Percentiles rank a stretch among this genome's conserved stretches.
phyloP scores from a whole-genome alignment of 2,329 filamentous ascomycete species.

The Scleromitrula shiraiana region DNA sequence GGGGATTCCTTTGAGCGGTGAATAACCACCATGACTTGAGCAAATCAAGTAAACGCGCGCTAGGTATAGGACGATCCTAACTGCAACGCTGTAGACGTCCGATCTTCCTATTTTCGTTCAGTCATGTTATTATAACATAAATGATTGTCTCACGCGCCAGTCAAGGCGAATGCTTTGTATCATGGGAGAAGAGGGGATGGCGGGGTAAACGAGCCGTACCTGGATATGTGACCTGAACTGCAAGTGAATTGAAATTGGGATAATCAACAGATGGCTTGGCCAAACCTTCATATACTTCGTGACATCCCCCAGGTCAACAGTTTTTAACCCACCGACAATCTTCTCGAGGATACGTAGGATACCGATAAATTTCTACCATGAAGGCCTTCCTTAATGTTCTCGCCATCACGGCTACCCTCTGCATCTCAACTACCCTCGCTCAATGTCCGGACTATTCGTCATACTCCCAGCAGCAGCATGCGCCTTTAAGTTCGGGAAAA shows the following conservation, averaged over 20 bases:
- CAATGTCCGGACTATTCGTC: conserved; percentile 57
- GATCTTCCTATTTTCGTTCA: neutral
- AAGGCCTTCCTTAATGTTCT: neutral
- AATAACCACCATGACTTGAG: too few relatives aligned
- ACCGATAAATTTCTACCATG: neutral
- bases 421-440: conserved; percentile 5
- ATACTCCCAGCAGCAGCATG: conserved; percentile 52
- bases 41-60: too few relatives aligned
- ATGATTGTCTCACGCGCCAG: conserved; percentile 8
- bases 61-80: too few relatives aligned
- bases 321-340: too few relatives aligned
- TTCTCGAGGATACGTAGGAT: neutral
- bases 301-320: neutral
- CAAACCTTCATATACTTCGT: too few relatives aligned
- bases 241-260: conserved; percentile 3
- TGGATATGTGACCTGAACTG: neutral
- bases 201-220: conserved; percentile 4
- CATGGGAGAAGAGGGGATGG: conserved; percentile 1
- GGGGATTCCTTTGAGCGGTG: too few relatives aligned
- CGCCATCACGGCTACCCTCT: neutral
- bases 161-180: neutral
- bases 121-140: neutral
- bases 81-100: neutral
- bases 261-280: too few relatives aligned
- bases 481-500: conserved; percentile 68